Conservation (phyloP, 2,329 filamentous ascomycete species). For the Acrodontium crateriforme region DNA sequence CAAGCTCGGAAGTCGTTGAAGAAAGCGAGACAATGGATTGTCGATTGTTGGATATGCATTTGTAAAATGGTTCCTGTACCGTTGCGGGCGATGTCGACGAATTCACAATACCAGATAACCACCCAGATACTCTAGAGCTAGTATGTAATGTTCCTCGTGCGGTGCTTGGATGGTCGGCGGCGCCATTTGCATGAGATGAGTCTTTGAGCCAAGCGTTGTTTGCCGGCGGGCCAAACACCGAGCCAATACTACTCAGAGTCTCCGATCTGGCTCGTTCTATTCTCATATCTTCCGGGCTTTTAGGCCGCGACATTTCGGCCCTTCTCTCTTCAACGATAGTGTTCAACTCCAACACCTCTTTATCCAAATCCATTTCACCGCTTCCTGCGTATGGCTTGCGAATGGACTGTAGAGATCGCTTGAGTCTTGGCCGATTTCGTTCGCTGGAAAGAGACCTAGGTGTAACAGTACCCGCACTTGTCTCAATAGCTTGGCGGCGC, state of each 20-base stretch:
- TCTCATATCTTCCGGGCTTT: constrained; percentile 24
- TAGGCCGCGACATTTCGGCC: constrained; percentile 20
- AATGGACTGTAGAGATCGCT: constrained; percentile 15
- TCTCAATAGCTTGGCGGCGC: constrained; percentile 20
- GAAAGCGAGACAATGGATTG: constrained; percentile 10
- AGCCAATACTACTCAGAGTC: constrained; percentile 35
- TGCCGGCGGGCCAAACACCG: constrained; percentile 29
- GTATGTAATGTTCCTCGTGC: not conserved
- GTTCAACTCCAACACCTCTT: constrained; percentile 34
- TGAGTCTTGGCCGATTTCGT: constrained; percentile 23
- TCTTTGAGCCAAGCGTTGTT: not conserved
- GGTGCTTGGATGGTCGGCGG: not conserved
- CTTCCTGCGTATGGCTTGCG: constrained; percentile 10
- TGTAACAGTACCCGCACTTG: constrained; percentile 5
- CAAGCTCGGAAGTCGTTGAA: constrained; percentile 12
- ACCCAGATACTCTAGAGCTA: constrained; percentile 14
- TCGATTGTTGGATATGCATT: constrained; percentile 4
- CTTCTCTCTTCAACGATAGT: constrained; percentile 35
- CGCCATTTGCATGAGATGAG: not conserved
- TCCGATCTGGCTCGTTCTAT: constrained; percentile 34
- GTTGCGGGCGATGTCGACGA: constrained; percentile 3
- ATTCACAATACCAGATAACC: constrained; percentile 15
- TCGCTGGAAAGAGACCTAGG: constrained; percentile 12
- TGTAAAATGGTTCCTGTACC: constrained; percentile 12
- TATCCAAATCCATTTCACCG: constrained; percentile 26